A percentile compares a stretch with the other conserved stretches of the same genome.
These are phyloP conservation scores for Paecilomyces niveus DNA, from an alignment of 2,329 filamentous ascomycete genomes.

Conservation along the genomic window DNA sequence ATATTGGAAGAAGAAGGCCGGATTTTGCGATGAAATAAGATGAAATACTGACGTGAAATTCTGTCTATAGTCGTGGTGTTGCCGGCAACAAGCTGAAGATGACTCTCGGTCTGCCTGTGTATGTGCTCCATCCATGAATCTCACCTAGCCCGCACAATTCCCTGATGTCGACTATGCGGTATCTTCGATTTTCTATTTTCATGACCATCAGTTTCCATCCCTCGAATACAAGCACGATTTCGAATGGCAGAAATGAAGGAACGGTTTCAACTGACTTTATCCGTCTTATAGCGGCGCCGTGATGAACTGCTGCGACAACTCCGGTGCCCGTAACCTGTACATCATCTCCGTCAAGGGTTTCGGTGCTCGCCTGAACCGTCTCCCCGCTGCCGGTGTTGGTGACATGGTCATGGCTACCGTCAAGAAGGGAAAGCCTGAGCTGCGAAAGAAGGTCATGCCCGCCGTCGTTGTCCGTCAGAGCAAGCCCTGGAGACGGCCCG, in stretches of 20 bases:
- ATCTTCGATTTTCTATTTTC: neutral
- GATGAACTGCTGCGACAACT: slow-evolving; percentile 99
- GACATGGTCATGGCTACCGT: slow-evolving; percentile 99
- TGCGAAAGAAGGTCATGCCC: slow-evolving; percentile 99
- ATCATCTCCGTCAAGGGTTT: slow-evolving; percentile 99
- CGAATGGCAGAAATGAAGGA: slow-evolving; percentile 13
- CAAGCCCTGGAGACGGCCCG: slow-evolving; percentile 98
- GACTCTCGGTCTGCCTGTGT: slow-evolving; percentile 99
- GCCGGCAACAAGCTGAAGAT: slow-evolving; percentile 99
- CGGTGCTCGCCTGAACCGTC: slow-evolving; percentile 93
- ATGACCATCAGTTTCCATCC: neutral
- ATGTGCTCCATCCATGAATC: slow-evolving; percentile 45
- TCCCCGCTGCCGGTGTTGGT: slow-evolving; percentile 94
- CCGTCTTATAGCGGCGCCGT: slow-evolving; percentile 70
- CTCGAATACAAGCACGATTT: slow-evolving; percentile 3
- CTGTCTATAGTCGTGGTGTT: slow-evolving; percentile 66
- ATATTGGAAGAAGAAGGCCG: neutral
- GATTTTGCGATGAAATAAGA: neutral
- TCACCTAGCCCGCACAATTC: slow-evolving; percentile 1
- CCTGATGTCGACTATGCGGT: neutral
- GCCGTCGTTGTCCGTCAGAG: slow-evolving; percentile 97
- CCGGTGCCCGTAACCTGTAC: slow-evolving; percentile 96
- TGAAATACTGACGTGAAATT: neutral
- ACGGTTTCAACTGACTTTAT: slow-evolving; percentile 7
- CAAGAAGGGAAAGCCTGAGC: slow-evolving; percentile 99